Evolutionary conservation across 176 grass and related monocot species (phyloP).

Genomic region (Oryza australiensis): DNA sequence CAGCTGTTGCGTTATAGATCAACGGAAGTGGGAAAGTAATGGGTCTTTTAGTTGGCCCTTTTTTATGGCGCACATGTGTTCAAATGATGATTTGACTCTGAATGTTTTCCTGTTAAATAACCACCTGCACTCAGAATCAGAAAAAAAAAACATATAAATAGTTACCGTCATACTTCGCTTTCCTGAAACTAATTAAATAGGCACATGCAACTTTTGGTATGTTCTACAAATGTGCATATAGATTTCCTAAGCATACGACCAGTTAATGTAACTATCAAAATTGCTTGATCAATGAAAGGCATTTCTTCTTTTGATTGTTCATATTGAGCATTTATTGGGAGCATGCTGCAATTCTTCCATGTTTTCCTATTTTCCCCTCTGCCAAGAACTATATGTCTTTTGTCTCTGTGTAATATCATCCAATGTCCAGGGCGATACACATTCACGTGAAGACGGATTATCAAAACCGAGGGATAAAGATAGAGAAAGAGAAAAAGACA

Average conservation of each 20-base stretch:
- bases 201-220: neutral
- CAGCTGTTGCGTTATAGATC: too few species aligned
- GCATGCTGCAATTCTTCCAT: neutral
- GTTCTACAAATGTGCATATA: neutral
- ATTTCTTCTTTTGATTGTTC: neutral
- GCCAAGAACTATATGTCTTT: neutral
- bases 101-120: neutral
- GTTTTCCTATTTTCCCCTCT: neutral
- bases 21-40: too few species aligned
- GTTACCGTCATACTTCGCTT: neutral
- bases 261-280: neutral
- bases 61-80: neutral
- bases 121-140: neutral
- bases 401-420: conserved; percentile 11
- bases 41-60: neutral
- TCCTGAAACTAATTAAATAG: neutral
- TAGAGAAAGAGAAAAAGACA: conserved; percentile 61
- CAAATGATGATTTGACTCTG: neutral
- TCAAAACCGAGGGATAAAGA: conserved; percentile 75
- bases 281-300: neutral
- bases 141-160: neutral
- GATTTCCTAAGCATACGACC: neutral
- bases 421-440: conserved; percentile 48
- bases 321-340: neutral
- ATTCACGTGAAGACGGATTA: conserved; percentile 57